Percentiles rank a stretch among this genome's conserved stretches.
These are phyloP conservation scores for Pezicula carpinea DNA, from an alignment of 2,329 filamentous ascomycete genomes.

Conservation along the genomic window DNA sequence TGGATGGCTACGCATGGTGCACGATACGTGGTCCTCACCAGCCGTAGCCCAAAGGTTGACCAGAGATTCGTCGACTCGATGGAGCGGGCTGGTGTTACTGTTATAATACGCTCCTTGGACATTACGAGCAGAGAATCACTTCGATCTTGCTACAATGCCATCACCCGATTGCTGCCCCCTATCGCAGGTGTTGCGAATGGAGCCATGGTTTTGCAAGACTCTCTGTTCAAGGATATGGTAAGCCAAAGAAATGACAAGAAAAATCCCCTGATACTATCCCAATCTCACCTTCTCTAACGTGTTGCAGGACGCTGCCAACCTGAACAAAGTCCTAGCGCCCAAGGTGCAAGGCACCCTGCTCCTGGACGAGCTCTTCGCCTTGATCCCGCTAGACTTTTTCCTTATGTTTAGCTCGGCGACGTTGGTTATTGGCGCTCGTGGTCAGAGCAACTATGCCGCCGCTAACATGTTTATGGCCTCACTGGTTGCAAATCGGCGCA, in stretches of 20 bases:
- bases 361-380: constrained; percentile 26
- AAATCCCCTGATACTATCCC: too few relatives aligned
- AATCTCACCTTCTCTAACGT: too few relatives aligned
- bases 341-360: constrained; percentile 29
- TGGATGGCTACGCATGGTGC: too few relatives aligned
- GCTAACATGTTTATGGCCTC: constrained; percentile 37
- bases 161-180: constrained; percentile 3
- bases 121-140: background rate
- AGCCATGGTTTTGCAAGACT: constrained; percentile 39
- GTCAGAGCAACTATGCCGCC: constrained; percentile 40
- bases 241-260: too few relatives aligned
- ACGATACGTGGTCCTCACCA: too few relatives aligned
- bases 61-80: background rate
- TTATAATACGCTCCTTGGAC: too few relatives aligned
- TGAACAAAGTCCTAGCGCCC: constrained; percentile 23
- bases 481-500: constrained; percentile 31
- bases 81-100: background rate
- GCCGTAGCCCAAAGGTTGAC: background rate
- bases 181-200: constrained; percentile 38
- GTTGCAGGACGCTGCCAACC: too few relatives aligned
- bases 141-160: constrained; percentile 14
- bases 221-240: constrained; percentile 24
- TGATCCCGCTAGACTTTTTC: constrained; percentile 30
- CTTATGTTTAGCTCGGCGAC: constrained; percentile 28
- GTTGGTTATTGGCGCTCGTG: constrained; percentile 22